phyloP scores from a whole-genome alignment of 1,284 basidiomycete species.

The Ceratobasidium sp. region DNA sequence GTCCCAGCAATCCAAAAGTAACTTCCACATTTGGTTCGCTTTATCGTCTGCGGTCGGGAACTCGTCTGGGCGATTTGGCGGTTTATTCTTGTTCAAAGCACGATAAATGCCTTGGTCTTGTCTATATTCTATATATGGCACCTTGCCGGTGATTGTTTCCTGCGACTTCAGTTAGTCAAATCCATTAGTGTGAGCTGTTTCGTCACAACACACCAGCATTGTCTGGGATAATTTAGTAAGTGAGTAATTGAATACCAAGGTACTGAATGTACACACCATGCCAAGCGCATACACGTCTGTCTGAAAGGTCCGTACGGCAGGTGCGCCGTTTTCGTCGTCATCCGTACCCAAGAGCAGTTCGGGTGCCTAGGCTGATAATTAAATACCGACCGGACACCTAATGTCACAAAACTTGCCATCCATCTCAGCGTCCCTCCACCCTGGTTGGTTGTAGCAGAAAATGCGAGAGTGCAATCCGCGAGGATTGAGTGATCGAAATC shows the following conservation, averaged over 20 bases:
- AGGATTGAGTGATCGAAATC: constrained; percentile 39
- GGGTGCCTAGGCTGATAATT: constrained; percentile 10
- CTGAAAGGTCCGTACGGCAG: not conserved
- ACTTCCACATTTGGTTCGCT: too few relatives aligned
- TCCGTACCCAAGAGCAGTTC: constrained; percentile 12
- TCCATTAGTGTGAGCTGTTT: not conserved
- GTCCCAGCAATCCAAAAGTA: too few relatives aligned
- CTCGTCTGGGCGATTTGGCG: too few relatives aligned
- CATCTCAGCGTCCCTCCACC: constrained; percentile 36
- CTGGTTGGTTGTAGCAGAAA: constrained; percentile 25
- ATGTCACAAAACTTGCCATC: constrained; percentile 9
- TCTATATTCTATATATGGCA: constrained; percentile 33
- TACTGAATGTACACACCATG: constrained; percentile 16
- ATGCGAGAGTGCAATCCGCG: constrained; percentile 15
- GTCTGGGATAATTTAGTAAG: not conserved
- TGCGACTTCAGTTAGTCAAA: not conserved
- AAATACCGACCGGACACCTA: not conserved
- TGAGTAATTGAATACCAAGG: not conserved
- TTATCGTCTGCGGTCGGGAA: too few relatives aligned
- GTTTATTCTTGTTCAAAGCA: constrained; percentile 4
- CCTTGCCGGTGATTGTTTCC: constrained; percentile 21
- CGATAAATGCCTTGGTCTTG: constrained; percentile 1
- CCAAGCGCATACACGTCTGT: constrained; percentile 36
- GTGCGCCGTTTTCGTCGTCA: not conserved
- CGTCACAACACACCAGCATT: constrained; percentile 10